Evolutionary conservation across 768 basidiomycete species (phyloP).

Genomic region (Postia placenta): DNA sequence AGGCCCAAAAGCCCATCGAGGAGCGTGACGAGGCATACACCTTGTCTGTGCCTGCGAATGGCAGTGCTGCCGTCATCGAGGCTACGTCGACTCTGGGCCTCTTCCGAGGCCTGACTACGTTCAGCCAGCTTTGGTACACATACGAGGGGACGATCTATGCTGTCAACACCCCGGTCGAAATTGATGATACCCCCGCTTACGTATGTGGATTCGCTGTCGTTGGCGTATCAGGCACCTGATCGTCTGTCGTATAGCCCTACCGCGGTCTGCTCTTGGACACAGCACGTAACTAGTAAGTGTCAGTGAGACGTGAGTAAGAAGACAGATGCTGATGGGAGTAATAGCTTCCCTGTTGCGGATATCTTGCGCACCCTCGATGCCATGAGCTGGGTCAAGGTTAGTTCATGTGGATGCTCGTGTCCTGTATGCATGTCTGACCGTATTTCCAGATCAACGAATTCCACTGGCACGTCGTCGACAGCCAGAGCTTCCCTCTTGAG

Average conservation of each 20-base stretch:
- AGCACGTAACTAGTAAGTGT: constrained; percentile 61
- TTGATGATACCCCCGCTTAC: constrained; percentile 61
- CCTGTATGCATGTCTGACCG: background rate
- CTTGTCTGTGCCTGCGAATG: constrained; percentile 48
- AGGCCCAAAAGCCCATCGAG: constrained; percentile 45
- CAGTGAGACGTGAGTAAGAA: background rate
- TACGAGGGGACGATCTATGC: constrained; percentile 42
- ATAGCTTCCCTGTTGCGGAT: constrained; percentile 55
- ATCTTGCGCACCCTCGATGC: constrained; percentile 67
- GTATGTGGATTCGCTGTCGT: constrained; percentile 30
- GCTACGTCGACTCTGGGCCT: constrained; percentile 66
- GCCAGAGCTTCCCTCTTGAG: constrained; percentile 44
- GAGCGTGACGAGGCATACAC: constrained; percentile 55
- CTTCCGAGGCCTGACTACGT: constrained; percentile 71
- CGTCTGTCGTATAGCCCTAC: constrained; percentile 42
- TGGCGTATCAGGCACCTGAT: background rate
- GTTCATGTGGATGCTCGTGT: background rate
- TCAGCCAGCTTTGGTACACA: constrained; percentile 59
- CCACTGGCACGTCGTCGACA: constrained; percentile 45
- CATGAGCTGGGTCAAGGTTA: constrained; percentile 42
- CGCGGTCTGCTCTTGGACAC: constrained; percentile 82
- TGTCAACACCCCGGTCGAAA: constrained; percentile 48
- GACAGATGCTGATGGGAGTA: background rate
- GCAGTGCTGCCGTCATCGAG: constrained; percentile 44
- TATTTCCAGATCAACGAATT: constrained; percentile 36